A percentile compares a stretch with the other conserved stretches of the same genome.
phyloP scores from a whole-genome alignment of 352 stramenopile genomes.

The Globisporangium cederbergense region DNA sequence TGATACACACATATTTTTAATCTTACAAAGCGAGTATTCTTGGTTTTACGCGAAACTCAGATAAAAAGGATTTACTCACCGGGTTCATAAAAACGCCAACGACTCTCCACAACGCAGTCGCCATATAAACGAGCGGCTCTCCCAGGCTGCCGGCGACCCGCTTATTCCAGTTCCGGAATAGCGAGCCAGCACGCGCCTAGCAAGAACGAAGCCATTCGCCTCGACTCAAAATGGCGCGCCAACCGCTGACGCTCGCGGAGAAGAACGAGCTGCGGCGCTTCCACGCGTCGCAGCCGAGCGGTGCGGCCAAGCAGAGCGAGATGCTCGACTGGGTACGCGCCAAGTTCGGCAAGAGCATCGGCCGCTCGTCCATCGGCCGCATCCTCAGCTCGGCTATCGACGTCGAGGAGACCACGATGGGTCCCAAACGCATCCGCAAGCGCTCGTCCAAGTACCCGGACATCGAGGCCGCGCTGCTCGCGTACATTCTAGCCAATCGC shows the following conservation, averaged over 20 bases:
- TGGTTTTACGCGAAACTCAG: no score
- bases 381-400: conserved; percentile 13
- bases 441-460: conserved; percentile 17
- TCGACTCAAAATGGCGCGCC: not conserved
- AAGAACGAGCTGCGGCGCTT: conserved; percentile 18
- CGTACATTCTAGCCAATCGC: conserved; percentile 13
- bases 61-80: not conserved
- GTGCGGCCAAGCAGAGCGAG: conserved; percentile 9
- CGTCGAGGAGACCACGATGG: conserved; percentile 10
- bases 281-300: conserved; percentile 7
- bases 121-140: conserved; percentile 1
- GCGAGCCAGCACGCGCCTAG: not conserved
- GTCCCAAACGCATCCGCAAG: conserved; percentile 13
- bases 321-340: conserved; percentile 13
- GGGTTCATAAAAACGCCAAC: no score
- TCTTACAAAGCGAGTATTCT: no score
- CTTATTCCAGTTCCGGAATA: not conserved
- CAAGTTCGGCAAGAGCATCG: conserved; percentile 16
- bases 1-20: no score
- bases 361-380: conserved; percentile 15
- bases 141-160: no score
- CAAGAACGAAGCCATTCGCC: not conserved
- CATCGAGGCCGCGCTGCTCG: conserved; percentile 15
- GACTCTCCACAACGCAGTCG: not conserved
- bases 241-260: conserved; percentile 17